phyloP scores from a whole-genome alignment of 345 rosid genomes.

The Brassica napus region DNA sequence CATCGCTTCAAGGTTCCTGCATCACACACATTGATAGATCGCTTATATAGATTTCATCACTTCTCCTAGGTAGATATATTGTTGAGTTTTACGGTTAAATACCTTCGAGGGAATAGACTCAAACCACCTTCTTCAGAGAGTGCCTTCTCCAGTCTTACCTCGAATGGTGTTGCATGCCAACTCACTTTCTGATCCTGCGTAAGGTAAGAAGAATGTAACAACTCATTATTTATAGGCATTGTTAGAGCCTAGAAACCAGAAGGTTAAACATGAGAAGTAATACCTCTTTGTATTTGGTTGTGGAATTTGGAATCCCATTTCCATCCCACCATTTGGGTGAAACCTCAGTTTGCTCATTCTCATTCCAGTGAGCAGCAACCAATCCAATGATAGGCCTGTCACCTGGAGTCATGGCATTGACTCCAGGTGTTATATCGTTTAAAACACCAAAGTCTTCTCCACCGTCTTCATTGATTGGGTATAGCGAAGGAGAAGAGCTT shows the following conservation, averaged over 20 bases:
- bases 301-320: constrained; percentile 96
- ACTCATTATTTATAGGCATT: neutral
- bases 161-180: constrained; percentile 98
- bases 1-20: constrained; percentile 10
- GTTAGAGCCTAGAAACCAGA: neutral
- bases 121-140: constrained; percentile 49
- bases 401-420: constrained; percentile 53
- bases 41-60: neutral
- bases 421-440: constrained; percentile 17
- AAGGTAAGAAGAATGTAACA: constrained; percentile 21
- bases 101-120: constrained; percentile 30
- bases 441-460: constrained; percentile 17
- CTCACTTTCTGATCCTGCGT: constrained; percentile 94
- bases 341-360: constrained; percentile 49
- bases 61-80: neutral
- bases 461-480: constrained; percentile 2
- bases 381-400: constrained; percentile 90
- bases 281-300: constrained; percentile 96
- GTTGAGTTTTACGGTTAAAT: neutral
- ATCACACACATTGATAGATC: neutral
- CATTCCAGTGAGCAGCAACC: constrained; percentile 90
- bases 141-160: constrained; percentile 96
- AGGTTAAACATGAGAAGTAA: neutral
- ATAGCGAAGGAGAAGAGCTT: constrained; percentile 52
- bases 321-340: constrained; percentile 94